Base-by-base conservation (phyloP, 176 grass and related monocot species). In the Carex littledalei region DNA sequence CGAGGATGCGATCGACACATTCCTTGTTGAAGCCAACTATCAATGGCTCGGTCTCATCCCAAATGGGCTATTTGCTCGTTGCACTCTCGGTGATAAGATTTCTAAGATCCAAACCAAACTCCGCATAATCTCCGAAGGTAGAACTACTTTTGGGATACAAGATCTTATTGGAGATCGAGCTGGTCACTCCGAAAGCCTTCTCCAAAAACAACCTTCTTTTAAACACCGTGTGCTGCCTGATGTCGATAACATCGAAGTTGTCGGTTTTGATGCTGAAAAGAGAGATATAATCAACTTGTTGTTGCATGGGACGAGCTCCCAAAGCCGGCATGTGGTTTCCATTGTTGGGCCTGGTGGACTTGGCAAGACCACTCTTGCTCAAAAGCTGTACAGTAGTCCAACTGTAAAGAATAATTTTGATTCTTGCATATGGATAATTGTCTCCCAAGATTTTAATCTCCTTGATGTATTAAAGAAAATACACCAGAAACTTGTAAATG, bases 331-430 rank as follows among this genome's bases (percentile, higher is more conserved):
- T 29, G 53, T 78, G 6, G 69, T 86, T 24, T 65, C 69, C 32
- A 64, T 86, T n/a, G 70, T 86, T 9, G 84, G 84, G 8, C 59
- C 71, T 14, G 84, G 52, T 31, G 84, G 84, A 0, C 24, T 86
- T n/a, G 84, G 84, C 32, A 86, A 86, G 84, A 78, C 84, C 13
- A 86, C 84, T 21, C 69, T 86, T 35, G 55, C 84, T 15, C 70
- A 50, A 7, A 63, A 59, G 49, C 57, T 78, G 13, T 86, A 78
- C 17, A 39, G 0, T 18, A 8, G 11, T 41, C 3, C 20, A 17
- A 35, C 32, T 41, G 55, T 86, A 15, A n/a, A 11, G 59, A 78
- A 26, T 2, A 13, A 78, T 41, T 86, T 86, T 34, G 69, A 86
- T 20, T 24, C 39, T 41, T 68, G 53, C 8, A 6, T 60, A 13